A percentile compares a stretch with the other conserved stretches of the same genome.
These are phyloP conservation scores for Euphorbia corollata DNA, from an alignment of 441 rosid genomes.

Conservation along the genomic window DNA sequence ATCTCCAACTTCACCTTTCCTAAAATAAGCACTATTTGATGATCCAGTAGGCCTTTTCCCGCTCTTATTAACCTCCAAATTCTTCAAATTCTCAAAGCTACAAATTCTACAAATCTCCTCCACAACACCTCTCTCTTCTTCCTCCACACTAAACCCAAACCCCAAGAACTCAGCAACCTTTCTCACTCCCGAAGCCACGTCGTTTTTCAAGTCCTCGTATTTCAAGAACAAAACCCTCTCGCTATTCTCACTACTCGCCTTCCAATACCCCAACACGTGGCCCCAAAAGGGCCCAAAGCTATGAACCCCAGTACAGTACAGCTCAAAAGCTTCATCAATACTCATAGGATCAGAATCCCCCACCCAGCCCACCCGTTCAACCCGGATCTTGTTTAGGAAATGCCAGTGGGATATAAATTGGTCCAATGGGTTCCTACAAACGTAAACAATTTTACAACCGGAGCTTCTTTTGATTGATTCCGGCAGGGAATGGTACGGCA, in stretches of 20 bases:
- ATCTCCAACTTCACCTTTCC: constrained; percentile 20
- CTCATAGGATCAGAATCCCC: neutral
- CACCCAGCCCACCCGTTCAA: too few species aligned
- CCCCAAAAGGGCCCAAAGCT: constrained; percentile 24
- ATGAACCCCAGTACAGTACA: constrained; percentile 18
- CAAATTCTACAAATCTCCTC: constrained; percentile 18
- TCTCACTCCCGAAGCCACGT: constrained; percentile 1
- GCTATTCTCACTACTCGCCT: constrained; percentile 17
- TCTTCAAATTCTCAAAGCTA: constrained; percentile 25
- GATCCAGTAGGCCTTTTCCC: neutral
- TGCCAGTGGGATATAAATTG: constrained; percentile 13
- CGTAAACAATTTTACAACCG: constrained; percentile 20
- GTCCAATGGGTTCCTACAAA: constrained; percentile 29
- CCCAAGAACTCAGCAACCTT: constrained; percentile 27
- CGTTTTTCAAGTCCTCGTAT: constrained; percentile 24
- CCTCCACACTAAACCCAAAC: constrained; percentile 20
- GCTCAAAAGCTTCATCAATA: constrained; percentile 22
- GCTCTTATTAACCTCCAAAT: constrained; percentile 27
- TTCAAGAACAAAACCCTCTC: constrained; percentile 25
- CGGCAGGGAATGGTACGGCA: constrained; percentile 12
- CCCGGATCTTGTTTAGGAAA: neutral
- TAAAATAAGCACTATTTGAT: neutral
- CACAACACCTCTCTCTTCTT: constrained; percentile 20
- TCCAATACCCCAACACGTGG: constrained; percentile 20
- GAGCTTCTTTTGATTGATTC: neutral